phyloP scores from a whole-genome alignment of 2,329 filamentous ascomycete genomes.

The Microdochium bolleyi region DNA sequence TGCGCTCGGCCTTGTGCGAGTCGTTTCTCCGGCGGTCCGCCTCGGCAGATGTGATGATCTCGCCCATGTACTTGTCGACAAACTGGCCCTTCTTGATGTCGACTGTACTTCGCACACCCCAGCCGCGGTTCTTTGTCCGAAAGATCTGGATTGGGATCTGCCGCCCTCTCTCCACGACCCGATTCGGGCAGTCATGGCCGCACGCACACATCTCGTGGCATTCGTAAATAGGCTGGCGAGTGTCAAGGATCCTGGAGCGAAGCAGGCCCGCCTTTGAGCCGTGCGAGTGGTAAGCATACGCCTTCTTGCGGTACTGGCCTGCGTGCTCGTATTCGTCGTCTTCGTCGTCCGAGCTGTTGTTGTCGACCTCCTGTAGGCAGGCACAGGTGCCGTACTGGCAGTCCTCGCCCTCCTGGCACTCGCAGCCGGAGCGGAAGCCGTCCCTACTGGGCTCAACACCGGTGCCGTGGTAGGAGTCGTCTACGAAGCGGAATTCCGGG shows the following conservation, averaged over 20 bases:
- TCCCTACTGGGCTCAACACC: constrained; percentile 52
- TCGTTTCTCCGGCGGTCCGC: constrained; percentile 55
- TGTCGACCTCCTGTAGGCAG: constrained; percentile 49
- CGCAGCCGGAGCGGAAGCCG: constrained; percentile 62
- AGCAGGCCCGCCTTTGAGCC: constrained; percentile 45
- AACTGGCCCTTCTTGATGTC: constrained; percentile 66
- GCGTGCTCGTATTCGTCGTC: constrained; percentile 37
- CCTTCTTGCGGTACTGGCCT: constrained; percentile 19
- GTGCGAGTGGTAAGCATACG: constrained; percentile 57
- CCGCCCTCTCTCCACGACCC: constrained; percentile 68
- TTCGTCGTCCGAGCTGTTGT: constrained; percentile 40
- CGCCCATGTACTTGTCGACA: constrained; percentile 71
- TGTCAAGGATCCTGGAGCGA: constrained; percentile 40
- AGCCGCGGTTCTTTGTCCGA: constrained; percentile 63
- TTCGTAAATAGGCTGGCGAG: constrained; percentile 64
- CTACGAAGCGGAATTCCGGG: constrained; percentile 60
- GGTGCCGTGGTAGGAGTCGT: constrained; percentile 47
- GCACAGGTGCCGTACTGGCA: constrained; percentile 62
- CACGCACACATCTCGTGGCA: constrained; percentile 69
- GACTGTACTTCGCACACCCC: constrained; percentile 62
- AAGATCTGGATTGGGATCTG: constrained; percentile 69
- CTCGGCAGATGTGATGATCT: constrained; percentile 56
- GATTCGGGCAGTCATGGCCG: constrained; percentile 56
- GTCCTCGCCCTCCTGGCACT: constrained; percentile 51
- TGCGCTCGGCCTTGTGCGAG: constrained; percentile 49